Conservation (phyloP, 768 basidiomycete genomes). For the Trametes villosa region DNA sequence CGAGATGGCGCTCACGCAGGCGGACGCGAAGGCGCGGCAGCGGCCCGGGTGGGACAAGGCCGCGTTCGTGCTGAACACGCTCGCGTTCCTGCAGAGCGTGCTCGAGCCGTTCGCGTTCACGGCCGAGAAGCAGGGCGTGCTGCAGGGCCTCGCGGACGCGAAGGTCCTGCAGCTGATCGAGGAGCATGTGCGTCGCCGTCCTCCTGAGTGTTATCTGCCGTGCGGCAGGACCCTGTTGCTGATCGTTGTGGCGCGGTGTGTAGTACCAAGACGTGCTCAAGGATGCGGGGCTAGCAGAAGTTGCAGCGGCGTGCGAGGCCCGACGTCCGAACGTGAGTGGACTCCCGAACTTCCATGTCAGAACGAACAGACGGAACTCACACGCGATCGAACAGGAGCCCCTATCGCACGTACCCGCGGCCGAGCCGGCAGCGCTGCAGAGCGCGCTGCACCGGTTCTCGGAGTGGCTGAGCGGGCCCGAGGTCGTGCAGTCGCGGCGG, state of each 20-base stretch:
- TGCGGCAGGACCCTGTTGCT: neutral
- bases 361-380: neutral
- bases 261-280: slow-evolving; percentile 55
- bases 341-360: neutral
- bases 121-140: slow-evolving; percentile 53
- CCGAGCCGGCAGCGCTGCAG: slow-evolving; percentile 66
- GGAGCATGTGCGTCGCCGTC: slow-evolving; percentile 71
- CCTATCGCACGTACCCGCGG: slow-evolving; percentile 72
- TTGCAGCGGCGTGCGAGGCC: slow-evolving; percentile 48
- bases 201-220: neutral
- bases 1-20: slow-evolving; percentile 69
- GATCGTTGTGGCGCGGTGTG: neutral
- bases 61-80: slow-evolving; percentile 86
- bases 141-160: slow-evolving; percentile 65
- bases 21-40: slow-evolving; percentile 62
- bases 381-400: slow-evolving; percentile 53
- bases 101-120: slow-evolving; percentile 75
- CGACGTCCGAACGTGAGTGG: slow-evolving; percentile 45
- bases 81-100: slow-evolving; percentile 75
- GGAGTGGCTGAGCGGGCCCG: slow-evolving; percentile 80
- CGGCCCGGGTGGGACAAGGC: slow-evolving; percentile 76
- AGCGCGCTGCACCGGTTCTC: slow-evolving; percentile 73
- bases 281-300: slow-evolving; percentile 57
- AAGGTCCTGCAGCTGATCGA: slow-evolving; percentile 68
- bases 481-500: slow-evolving; percentile 80